phyloP scores from a whole-genome alignment of 257 asterid species.

The Solanum tarijense region DNA sequence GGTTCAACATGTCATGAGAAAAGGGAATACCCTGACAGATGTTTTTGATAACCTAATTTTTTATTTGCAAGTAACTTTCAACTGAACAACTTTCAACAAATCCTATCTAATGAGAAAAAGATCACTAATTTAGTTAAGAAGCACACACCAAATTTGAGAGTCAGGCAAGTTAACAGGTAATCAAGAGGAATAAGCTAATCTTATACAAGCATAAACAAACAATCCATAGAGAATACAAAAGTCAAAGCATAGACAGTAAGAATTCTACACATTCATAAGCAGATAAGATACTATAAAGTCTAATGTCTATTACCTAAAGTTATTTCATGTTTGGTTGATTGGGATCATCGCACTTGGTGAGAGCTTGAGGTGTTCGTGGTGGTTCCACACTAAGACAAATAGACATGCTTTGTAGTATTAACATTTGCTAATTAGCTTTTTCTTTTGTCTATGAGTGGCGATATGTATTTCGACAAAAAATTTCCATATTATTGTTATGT shows the following conservation, averaged over 20 bases:
- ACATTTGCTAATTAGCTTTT: not conserved
- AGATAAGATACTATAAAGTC: not conserved
- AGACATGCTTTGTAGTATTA: not conserved
- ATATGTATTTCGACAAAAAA: no score
- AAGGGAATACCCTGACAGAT: not conserved
- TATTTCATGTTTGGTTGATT: not conserved
- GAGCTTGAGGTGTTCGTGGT: not conserved
- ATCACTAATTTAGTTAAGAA: not conserved
- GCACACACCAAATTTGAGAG: not conserved
- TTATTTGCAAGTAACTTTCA: not conserved
- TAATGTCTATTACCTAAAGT: not conserved
- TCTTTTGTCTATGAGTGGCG: not conserved
- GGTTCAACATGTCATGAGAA: not conserved
- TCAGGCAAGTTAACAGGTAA: not conserved
- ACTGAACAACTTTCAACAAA: not conserved
- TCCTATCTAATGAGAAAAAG: not conserved
- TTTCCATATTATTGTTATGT: not conserved
- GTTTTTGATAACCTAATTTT: not conserved
- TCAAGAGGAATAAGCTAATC: not conserved
- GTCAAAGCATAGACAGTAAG: not conserved
- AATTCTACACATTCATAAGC: not conserved
- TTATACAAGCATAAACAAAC: not conserved
- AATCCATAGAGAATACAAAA: not conserved
- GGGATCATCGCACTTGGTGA: not conserved
- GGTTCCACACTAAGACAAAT: not conserved